Base-by-base conservation (phyloP, 177 flowering plant genomes). In the Vitis hybrid region DNA sequence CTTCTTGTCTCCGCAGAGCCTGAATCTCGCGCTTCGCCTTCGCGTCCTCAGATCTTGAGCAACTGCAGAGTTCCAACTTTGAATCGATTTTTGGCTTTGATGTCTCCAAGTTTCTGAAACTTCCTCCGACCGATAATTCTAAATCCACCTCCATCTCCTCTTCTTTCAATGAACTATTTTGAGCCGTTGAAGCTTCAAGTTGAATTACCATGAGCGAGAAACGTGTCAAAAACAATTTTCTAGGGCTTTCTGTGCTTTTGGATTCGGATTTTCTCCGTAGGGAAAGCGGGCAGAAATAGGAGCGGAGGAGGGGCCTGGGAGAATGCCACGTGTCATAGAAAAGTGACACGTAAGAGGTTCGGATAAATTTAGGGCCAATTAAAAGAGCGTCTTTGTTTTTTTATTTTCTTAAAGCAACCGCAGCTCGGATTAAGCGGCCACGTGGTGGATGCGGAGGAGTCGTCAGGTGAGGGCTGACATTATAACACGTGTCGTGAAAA, bases 111-210 rank as follows among this genome's bases (percentile, higher is more conserved):
- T 64, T 76, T 49, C 35, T 68, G 59, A 78, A 79, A 40, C 71
- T 64, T 3, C 86, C 76, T 9, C 90, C 90, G 10, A 86, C 79
- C 1, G 88, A 83, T 9, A 88, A 69, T 12, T 82, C 82, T 58
- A 88, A 73, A 70, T 81, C 83, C 35, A 87, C 72, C 77, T 82
- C 90, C 9, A 80, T 21, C 68, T 76, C 84, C 3, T 79, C 80
- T 30, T 71, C 80, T 12, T 63, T 56, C 16, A 49, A 21, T 6
- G 9, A 75, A 4, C 11, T 11, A 56, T 48, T 64, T 52, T 59
- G 35, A 12, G n/a, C 60, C 40, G 13, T 48, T 16, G 3, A 10
- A 27, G 6, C 66, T 11, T 35, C 24, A 48, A 63, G 11, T 7
- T 49, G 0, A 40, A 46, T 9, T 0, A 46, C 12, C 0, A 46